Base-by-base conservation (phyloP, 2,329 filamentous ascomycete genomes). In the Gliomastix tumulicola region DNA sequence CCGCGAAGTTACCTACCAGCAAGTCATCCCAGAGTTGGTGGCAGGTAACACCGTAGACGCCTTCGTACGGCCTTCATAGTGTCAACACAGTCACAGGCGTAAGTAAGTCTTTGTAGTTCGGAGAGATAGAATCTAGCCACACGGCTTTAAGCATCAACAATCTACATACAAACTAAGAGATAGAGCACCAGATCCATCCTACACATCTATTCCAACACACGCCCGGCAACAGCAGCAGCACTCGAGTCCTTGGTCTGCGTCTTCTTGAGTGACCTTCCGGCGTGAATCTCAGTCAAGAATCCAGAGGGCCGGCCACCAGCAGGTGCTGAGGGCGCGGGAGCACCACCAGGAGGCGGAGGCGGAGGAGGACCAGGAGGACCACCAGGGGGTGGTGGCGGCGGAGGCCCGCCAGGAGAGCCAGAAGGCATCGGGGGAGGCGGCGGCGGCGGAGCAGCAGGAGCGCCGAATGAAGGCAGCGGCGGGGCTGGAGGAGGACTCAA, bases 211-310 rank as follows among this genome's bases (percentile, higher is more conserved):
- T 66, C 67, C 57, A 79, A 59, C 41, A 96, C 89, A 42, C 79
- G 76, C n/a, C 90, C 90, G 17, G 87, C 84, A 40, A 81, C 69
- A 36, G 79, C 59, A 35, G 86, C 74, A 33, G 50, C 62, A 60
- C 89, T 96, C 59, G 81, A 82, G 60, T 98, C 92, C 60, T 87
- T 89, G 2, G 92, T 97, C 57, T 82, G 68, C 18, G 88, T 88
- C 71, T 97, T 97, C 69, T 74, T 88, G 54, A 98, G 66, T 4
- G 79, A 62, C 60, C 62, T 88, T 30, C 92, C 90, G 43, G 78
- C 65, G 54, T 90, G 81, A 43, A 98, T 97, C 56, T 95, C 79
- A 41, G 80, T 81, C 44, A 98, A 60, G 51, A 98, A 71, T 2
- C 79, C 78, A 16, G 75, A 52, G 16, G 78, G 76, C 20, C 73